Conservation (phyloP, 352 stramenopile species). For the Phytophthora niederhauseri region DNA sequence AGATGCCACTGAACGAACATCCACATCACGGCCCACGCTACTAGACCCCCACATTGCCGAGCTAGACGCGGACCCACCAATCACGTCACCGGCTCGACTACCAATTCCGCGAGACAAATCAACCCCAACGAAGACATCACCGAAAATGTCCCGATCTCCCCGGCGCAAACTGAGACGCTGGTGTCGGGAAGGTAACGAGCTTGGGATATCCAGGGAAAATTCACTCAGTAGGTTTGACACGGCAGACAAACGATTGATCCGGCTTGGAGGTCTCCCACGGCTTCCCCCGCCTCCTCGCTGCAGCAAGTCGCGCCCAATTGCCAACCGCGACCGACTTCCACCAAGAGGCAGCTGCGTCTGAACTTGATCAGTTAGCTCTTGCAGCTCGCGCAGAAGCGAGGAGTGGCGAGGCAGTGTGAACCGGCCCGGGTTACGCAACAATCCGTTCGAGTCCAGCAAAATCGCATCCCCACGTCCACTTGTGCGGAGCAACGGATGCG, state of each 20-base stretch:
- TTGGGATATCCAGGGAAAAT: conserved; percentile 81
- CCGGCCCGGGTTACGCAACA: conserved; percentile 35
- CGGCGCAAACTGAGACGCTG: conserved; percentile 52
- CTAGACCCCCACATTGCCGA: conserved; percentile 46
- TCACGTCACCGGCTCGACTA: conserved; percentile 35
- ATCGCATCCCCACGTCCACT: conserved; percentile 43
- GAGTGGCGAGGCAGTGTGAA: conserved; percentile 67
- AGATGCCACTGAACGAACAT: conserved; percentile 73
- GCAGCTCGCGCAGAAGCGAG: conserved; percentile 73
- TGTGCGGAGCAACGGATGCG: conserved; percentile 52
- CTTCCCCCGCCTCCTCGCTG: conserved; percentile 38
- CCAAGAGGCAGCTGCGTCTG: conserved; percentile 62
- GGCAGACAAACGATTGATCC: conserved; percentile 63
- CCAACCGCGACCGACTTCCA: conserved; percentile 37
- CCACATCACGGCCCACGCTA: conserved; percentile 42
- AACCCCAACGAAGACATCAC: conserved; percentile 42
- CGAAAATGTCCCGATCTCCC: conserved; percentile 58
- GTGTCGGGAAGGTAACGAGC: conserved; percentile 37
- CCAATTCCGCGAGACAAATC: conserved; percentile 43
- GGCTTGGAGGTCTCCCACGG: conserved; percentile 63
- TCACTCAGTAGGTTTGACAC: conserved; percentile 83
- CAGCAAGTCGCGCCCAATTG: conserved; percentile 51
- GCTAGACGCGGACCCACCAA: conserved; percentile 30
- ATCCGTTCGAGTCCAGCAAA: conserved; percentile 35
- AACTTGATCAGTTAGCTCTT: conserved; percentile 79